Evolutionary conservation across 108 stramenopile species (phyloP), one percentile per base, ranked within the genome.

Genomic region (Asterionellopsis glacialis): DNA sequence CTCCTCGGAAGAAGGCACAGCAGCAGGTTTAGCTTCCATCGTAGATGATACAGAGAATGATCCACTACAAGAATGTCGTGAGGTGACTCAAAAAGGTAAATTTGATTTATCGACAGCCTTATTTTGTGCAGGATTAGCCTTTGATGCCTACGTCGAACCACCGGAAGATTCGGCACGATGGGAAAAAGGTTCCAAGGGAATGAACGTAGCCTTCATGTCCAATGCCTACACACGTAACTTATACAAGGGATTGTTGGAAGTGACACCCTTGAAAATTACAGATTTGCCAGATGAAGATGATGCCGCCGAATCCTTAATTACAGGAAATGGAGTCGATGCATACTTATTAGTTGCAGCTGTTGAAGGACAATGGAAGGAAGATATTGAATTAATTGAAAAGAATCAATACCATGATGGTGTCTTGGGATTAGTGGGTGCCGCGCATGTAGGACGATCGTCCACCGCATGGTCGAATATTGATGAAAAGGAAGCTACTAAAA

Each of bases 391-490:
- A 28, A 53, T 91, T 52, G 84, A 91, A 53, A 85, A 72, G 65
- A 82, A 88, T 41, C 44, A 44, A n/a, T 87, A 80, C 61, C 84
- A 87, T 68, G 74, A 87, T 52, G 90, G 90, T 5, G 78, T 91
- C 0, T 59, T 82, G 25, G 84, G 74, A 59, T 51, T 91, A 18
- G 75, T 58, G n/a, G 86, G 86, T 18, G 82, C 84, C n/a, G 84
- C 86, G 7, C 90, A 91, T 59, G 78, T 91, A 0, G 86, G 86
- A 21, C 65, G 80, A 38, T 76, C 77, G 14, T 63, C 74, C 14
- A 85, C 84, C 14, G 90, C 90, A 1, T 91, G 90, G 90, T 54
- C 77, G 43, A 91, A 91, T 56, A 65, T 88, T 0, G 73, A 91
- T 63, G 70, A 80, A 51, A 63, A 61, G 24, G 75, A 81, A 53